phyloP scores from a whole-genome alignment of 768 basidiomycete genomes.

The Tubosaeta brunneosetosa region DNA sequence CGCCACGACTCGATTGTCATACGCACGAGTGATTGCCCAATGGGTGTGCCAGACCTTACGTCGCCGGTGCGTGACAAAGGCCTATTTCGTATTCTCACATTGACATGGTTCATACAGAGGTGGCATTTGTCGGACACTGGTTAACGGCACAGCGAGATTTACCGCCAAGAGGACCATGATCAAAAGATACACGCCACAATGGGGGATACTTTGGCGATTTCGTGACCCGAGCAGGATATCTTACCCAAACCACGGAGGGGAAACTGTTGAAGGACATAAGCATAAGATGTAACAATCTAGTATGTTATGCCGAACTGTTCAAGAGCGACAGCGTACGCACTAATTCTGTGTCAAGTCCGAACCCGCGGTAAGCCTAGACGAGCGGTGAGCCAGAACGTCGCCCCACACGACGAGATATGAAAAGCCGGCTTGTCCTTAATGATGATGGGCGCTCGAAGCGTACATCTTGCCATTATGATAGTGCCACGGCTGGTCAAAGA shows the following conservation, averaged over 20 bases:
- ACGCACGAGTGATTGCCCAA: conserved; percentile 98
- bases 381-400: too few species aligned
- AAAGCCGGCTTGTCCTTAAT: too few species aligned
- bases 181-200: conserved; percentile 75
- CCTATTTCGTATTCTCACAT: background rate
- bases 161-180: conserved; percentile 91
- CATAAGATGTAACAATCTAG: too few species aligned
- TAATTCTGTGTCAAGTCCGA: too few species aligned
- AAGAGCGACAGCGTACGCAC: too few species aligned
- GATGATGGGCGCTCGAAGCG: too few species aligned
- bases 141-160: conserved; percentile 94
- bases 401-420: too few species aligned
- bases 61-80: conserved; percentile 56
- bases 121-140: conserved; percentile 94
- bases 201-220: conserved; percentile 96
- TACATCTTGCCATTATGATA: too few species aligned
- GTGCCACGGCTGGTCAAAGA: too few species aligned
- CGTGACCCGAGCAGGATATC: conserved; percentile 87
- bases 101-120: conserved; percentile 46
- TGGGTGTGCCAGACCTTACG: conserved; percentile 89
- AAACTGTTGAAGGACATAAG: conserved; percentile 78
- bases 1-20: conserved; percentile 94
- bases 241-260: conserved; percentile 79
- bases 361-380: too few species aligned
- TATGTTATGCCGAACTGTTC: too few species aligned